Base-by-base conservation (phyloP, 2,329 filamentous ascomycete genomes). In the Xylaria sp. region DNA sequence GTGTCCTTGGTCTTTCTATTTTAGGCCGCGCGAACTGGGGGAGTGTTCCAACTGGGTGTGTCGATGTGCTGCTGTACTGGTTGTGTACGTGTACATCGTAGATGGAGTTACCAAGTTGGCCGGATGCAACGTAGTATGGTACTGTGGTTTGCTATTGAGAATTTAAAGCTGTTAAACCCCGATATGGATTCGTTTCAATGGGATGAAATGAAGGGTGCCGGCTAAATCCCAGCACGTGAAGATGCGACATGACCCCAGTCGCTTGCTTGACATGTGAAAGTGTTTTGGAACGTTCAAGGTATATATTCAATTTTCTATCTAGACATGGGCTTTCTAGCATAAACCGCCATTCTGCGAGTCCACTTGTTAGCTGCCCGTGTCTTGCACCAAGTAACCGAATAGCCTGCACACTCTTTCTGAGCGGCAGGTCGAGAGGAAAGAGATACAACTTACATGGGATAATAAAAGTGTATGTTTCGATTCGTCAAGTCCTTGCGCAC, bases 401-500 rank as follows among this genome's bases (percentile, higher is more conserved):
- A 31, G 28, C 28, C 28, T 31, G 5, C 5, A 31, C 12, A 5
- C 1, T 31, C 21, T 23, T 4, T 35, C 11, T 15, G 19, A 14
- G 5, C 6, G 31, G 14, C 2, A 14, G 45, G 28, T 47, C 23
- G 28, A 28, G 23, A 45, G 9, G 3, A 6, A 23, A 8, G 25
- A 19, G 14, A 35, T 9, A 21, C 15, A 31, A 70, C 72, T 70
- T 43, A 72, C 72, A 71, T 68, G 11, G 70, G 70, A 47, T 72
- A 71, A 57, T 73, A 76, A 19, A 72, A 72, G 42, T 76, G 75
- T 42, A 77, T 76, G 23, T 68, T 68, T 37, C 67, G 60, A 57
- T 77, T 63, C 45, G 60, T 63, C 63, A 76, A 60, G 52, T 75
- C 73, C 45, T 69, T 72, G 47, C 72, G 67, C 23, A 77, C 74